Percentiles rank a stretch among this genome's conserved stretches.
These are phyloP conservation scores for Botryotinia calthae DNA, from an alignment of 2,329 filamentous ascomycete genomes.

Conservation along the genomic window DNA sequence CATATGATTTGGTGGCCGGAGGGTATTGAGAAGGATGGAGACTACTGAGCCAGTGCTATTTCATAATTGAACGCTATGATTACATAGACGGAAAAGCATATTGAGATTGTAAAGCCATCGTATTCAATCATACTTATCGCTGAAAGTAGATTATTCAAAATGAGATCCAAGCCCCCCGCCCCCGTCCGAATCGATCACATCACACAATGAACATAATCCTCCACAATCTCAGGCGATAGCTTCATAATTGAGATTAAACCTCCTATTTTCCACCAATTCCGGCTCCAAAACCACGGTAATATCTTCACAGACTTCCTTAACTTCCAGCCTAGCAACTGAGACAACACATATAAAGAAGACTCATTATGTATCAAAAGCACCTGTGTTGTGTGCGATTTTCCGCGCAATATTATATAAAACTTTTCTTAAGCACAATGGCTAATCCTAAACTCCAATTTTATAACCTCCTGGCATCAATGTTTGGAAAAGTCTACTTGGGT, in stretches of 20 bases:
- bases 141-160: background rate
- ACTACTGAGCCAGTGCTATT: background rate
- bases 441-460: background rate
- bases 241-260: background rate
- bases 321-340: background rate
- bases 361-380: background rate
- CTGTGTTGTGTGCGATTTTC: background rate
- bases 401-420: background rate
- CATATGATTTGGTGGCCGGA: constrained; percentile 32
- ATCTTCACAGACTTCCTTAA: background rate
- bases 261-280: background rate
- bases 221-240: background rate
- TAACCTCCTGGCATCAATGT: background rate
- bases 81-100: background rate
- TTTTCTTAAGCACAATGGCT: background rate
- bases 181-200: background rate
- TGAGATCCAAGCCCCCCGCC: background rate
- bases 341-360: background rate
- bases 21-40: constrained; percentile 5
- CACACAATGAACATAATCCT: background rate
- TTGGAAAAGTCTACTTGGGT: background rate
- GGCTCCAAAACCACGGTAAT: background rate
- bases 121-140: background rate
- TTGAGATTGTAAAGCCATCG: background rate
- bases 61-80: background rate